Percentiles rank a stretch among this genome's conserved stretches.
These are phyloP conservation scores for Aspergillus panamensis DNA, from an alignment of 495 filamentous ascomycete species.

Conservation along the genomic window DNA sequence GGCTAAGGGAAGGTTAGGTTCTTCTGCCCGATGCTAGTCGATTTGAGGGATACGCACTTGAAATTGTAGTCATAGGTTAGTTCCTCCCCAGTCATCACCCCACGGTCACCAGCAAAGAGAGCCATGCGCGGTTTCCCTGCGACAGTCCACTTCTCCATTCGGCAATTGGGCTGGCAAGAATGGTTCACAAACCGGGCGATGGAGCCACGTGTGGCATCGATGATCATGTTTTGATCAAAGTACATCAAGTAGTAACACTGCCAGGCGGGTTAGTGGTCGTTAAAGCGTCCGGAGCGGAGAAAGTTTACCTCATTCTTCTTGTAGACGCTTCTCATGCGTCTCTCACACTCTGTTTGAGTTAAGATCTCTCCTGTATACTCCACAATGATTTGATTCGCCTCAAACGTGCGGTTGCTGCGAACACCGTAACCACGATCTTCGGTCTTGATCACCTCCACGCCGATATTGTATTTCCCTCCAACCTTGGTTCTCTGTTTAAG, in stretches of 20 bases:
- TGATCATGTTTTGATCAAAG: conserved; percentile 97
- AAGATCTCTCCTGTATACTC: conserved; percentile 98
- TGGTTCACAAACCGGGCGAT: conserved; percentile 98
- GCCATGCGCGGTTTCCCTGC: conserved; percentile 93
- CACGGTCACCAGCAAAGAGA: conserved; percentile 85
- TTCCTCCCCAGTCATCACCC: conserved; percentile 90
- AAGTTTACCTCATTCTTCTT: conserved; percentile 79
- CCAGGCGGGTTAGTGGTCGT: background rate
- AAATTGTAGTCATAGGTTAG: conserved; percentile 99
- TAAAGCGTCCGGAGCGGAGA: too few species aligned
- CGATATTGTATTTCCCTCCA: conserved; percentile 80
- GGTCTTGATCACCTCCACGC: conserved; percentile 93
- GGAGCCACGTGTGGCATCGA: conserved; percentile 91
- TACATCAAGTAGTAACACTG: conserved; percentile 98
- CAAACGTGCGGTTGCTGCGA: conserved; percentile 81
- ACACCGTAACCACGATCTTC: conserved; percentile 85
- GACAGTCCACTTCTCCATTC: conserved; percentile 98
- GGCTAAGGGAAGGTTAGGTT: conserved; percentile 35
- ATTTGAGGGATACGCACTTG: conserved; percentile 49
- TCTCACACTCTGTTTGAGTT: conserved; percentile 86
- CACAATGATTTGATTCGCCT: conserved; percentile 90
- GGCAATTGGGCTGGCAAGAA: conserved; percentile 94
- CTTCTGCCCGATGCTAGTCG: background rate
- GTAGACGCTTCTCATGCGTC: conserved; percentile 87
- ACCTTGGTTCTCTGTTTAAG: conserved; percentile 70